Base-by-base conservation (phyloP, 805 yeast genomes). In the Scheffersomyces ergatensis region DNA sequence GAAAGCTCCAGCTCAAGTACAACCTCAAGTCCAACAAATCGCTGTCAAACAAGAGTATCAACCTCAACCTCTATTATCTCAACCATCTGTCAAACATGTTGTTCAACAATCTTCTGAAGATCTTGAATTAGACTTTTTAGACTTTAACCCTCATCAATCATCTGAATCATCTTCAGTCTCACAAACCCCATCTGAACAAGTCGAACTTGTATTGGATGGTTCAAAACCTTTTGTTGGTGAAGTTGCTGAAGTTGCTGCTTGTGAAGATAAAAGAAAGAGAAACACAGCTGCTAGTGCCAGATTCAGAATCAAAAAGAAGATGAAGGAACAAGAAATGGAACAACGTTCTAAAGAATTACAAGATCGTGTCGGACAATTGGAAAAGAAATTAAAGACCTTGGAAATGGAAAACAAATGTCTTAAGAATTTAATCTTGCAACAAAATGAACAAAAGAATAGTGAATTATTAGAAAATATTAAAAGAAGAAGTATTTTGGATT, bases 271-370 rank as follows among this genome's bases (percentile, higher is more conserved):
- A 65, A 77, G 96, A 46, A 79, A 85, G 48, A 77, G 95, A 53
- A 90, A 89, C 65, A 89, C 97, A 0, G 96, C 93, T 1, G 98
- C 99, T 1, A 82, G 92, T 16, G 97, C 97, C 3, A 74, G 98
- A 45, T 92, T 92, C 72, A 76, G 99, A 48, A 78, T 89, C 58
- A 89, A 88, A 76, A 89, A 87, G 80, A 90, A 92, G 74, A 56
- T 85, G 65, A 85, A 88, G 61, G 97, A 92, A 65, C 93, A 86
- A 65, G 92, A 90, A 58, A 77, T 92, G 82, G 96, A 90, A 63
- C 72, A 81, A 44, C 80, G 76, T 43, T 76, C 90, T 15, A 77
- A 78, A 51, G 90, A 85, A 44, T 71, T 92, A 51, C 81, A 80
- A 51, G 90, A 85, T 24, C 64, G 78, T 45, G 82, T 90, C 13